A percentile compares a stretch with the other conserved stretches of the same genome.
Evolutionary conservation across 345 rosid species (phyloP).

Genomic region (Lagerstroemia speciosa): DNA sequence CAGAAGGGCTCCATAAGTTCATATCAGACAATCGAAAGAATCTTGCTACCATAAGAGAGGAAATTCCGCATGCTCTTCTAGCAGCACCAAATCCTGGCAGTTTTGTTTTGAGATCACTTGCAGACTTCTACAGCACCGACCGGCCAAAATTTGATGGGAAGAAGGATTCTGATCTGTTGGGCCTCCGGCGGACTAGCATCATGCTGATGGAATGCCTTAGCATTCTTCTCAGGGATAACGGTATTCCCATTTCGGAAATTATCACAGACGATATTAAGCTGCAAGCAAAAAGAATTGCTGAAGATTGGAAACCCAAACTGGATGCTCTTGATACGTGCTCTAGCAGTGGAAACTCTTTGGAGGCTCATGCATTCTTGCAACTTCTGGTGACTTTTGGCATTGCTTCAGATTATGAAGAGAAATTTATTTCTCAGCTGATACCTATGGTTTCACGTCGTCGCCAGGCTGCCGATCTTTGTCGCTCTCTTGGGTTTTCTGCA

Average conservation of each 20-base stretch:
- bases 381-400: constrained; percentile 82
- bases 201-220: constrained; percentile 99
- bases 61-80: constrained; percentile 76
- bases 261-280: constrained; percentile 60
- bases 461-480: constrained; percentile 89
- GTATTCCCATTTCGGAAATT: constrained; percentile 37
- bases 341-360: constrained; percentile 95
- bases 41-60: constrained; percentile 77
- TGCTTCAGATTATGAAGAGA: constrained; percentile 69
- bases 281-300: constrained; percentile 72
- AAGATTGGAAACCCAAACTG: constrained; percentile 85
- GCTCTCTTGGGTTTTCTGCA: constrained; percentile 76
- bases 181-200: constrained; percentile 92
- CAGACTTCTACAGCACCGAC: constrained; percentile 68
- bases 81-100: constrained; percentile 71
- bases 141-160: constrained; percentile 60
- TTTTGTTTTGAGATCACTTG: constrained; percentile 72
- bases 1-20: constrained; percentile 84
- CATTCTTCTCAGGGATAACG: constrained; percentile 46
- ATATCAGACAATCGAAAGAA: constrained; percentile 98
- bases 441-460: constrained; percentile 99
- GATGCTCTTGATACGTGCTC: constrained; percentile 68
- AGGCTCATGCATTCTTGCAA: constrained; percentile 98
- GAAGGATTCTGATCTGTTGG: constrained; percentile 79
- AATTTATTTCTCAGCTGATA: constrained; percentile 59